A percentile compares a stretch with the other conserved stretches of the same genome.
Evolutionary conservation across 768 basidiomycete species (phyloP).

Genomic region (Glaciozyma martinii): DNA sequence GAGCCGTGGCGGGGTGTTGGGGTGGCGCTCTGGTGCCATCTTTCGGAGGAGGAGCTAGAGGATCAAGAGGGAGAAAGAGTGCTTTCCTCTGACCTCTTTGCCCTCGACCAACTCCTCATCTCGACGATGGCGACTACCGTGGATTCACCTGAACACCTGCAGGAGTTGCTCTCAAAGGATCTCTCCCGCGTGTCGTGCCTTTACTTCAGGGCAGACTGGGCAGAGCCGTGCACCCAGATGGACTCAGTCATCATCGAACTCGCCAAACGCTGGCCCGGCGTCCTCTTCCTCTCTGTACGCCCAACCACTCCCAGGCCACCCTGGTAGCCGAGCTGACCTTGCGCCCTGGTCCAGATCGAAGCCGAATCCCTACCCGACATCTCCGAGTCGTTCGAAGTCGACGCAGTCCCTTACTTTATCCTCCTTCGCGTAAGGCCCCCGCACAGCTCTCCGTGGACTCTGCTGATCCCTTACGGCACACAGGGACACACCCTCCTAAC

Average conservation of each 20-base stretch:
- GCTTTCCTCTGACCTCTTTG: too few species aligned
- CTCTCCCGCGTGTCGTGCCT: constrained; percentile 72
- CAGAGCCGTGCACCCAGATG: constrained; percentile 81
- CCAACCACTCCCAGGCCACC: background rate
- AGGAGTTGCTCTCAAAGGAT: constrained; percentile 62
- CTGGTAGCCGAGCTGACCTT: background rate
- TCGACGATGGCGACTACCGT: constrained; percentile 39
- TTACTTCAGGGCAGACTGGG: constrained; percentile 93
- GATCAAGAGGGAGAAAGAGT: too few species aligned
- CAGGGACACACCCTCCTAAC: constrained; percentile 83
- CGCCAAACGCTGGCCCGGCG: constrained; percentile 57
- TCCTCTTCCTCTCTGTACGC: constrained; percentile 47
- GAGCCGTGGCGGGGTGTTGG: background rate
- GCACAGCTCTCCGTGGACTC: background rate
- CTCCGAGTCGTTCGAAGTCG: constrained; percentile 81
- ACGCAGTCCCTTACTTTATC: constrained; percentile 76
- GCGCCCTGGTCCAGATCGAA: constrained; percentile 52
- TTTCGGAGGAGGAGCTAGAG: too few species aligned
- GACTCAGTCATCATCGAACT: constrained; percentile 67
- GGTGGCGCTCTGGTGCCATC: too few species aligned
- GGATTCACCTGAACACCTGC: constrained; percentile 61
- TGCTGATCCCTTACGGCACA: background rate
- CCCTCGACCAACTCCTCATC: too few species aligned
- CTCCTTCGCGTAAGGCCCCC: constrained; percentile 59
- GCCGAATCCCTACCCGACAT: constrained; percentile 74